Conservation (phyloP, 352 stramenopile species). For the Globisporangium acanthophoron region DNA sequence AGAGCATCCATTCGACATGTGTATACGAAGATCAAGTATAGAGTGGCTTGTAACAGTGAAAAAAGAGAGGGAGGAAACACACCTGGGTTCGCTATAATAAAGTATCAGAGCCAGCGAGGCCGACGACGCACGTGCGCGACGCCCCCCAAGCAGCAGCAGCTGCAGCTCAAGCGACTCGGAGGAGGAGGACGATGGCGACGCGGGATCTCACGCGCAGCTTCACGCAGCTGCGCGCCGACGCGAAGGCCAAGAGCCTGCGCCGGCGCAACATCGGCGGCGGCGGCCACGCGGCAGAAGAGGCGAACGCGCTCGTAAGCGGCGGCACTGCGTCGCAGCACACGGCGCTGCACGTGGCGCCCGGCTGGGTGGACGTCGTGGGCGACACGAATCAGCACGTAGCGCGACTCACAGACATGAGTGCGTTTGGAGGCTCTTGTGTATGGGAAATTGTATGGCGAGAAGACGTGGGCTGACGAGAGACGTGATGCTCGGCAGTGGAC, state of each 20-base stretch:
- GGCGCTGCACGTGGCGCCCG: slow-evolving; percentile 37
- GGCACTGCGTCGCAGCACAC: slow-evolving; percentile 22
- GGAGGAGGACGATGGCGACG: slow-evolving; percentile 48
- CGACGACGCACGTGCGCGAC: too few relatives aligned
- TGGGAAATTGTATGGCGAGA: not conserved
- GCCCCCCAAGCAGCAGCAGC: not conserved
- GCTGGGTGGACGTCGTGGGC: slow-evolving; percentile 76
- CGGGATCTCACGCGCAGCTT: slow-evolving; percentile 73
- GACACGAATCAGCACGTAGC: slow-evolving; percentile 78
- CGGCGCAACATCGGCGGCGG: slow-evolving; percentile 76
- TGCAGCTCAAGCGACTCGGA: not conserved
- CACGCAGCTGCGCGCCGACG: slow-evolving; percentile 61
- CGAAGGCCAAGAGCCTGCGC: slow-evolving; percentile 79
- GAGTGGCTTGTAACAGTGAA: not conserved
- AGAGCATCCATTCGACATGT: not conserved
- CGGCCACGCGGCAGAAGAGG: slow-evolving; percentile 42
- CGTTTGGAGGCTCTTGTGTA: slow-evolving; percentile 9
- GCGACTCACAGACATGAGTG: slow-evolving; percentile 79
- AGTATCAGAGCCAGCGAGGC: not conserved
- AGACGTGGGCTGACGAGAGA: not conserved
- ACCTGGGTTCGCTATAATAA: not conserved
- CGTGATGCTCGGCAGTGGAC: slow-evolving; percentile 47
- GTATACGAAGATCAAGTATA: not conserved
- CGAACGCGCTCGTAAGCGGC: slow-evolving; percentile 52
- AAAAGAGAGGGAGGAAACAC: not conserved